A percentile compares a stretch with the other conserved stretches of the same genome.
These are phyloP conservation scores for Leishmania gerbilli DNA, from an alignment of 208 protist species.

Conservation along the genomic window DNA sequence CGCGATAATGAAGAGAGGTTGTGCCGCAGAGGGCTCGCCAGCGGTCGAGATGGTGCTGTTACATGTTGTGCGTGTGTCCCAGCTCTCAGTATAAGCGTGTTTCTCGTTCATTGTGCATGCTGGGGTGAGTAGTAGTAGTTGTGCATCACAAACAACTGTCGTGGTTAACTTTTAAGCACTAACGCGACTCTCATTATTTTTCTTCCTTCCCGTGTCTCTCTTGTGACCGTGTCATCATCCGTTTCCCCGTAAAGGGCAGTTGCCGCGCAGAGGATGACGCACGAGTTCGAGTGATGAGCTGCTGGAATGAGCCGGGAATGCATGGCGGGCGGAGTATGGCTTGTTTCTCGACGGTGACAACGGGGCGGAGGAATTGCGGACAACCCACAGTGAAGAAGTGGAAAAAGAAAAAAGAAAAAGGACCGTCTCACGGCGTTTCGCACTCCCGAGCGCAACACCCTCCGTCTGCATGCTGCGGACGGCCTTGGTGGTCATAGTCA, in stretches of 20 bases:
- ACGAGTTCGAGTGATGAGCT: neutral
- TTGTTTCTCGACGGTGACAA: neutral
- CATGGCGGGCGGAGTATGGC: neutral
- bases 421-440: neutral
- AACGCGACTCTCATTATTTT: neutral
- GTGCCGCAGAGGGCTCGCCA: neutral
- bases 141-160: slow-evolving; percentile 4
- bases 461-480: neutral
- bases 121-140: neutral
- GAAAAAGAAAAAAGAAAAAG: neutral
- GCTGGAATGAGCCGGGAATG: neutral
- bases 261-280: neutral
- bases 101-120: neutral
- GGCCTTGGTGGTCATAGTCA: neutral
- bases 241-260: neutral
- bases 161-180: slow-evolving; percentile 17
- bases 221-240: neutral
- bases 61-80: neutral
- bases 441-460: neutral
- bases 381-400: neutral
- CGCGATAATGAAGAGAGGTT: neutral
- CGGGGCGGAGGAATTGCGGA: neutral
- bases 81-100: neutral
- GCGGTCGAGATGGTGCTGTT: neutral
- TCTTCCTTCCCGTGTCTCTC: neutral